Evolutionary conservation across 106 monocot species (phyloP).

Genomic region (Acorus gramineus): DNA sequence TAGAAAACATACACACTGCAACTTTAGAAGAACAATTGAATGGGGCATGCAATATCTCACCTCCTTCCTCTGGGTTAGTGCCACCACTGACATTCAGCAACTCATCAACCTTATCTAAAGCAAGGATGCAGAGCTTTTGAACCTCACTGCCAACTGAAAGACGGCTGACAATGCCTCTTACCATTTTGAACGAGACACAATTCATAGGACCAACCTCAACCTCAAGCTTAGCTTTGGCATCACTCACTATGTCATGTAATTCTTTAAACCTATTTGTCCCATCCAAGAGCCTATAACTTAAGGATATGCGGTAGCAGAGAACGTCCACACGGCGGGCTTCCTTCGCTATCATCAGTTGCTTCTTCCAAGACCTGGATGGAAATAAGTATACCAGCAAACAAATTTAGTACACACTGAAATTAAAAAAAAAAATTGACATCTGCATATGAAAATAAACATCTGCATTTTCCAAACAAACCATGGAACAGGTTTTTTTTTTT

Average conservation of each 20-base stretch:
- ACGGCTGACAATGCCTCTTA: conserved; percentile 84
- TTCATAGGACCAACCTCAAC: conserved; percentile 81
- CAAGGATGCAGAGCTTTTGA: conserved; percentile 66
- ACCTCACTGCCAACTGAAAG: conserved; percentile 66
- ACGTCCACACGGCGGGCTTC: conserved; percentile 86
- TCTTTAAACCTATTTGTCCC: conserved; percentile 65
- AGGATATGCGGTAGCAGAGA: conserved; percentile 65
- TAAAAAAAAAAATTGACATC: neutral
- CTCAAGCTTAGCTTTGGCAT: conserved; percentile 71
- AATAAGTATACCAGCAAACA: neutral
- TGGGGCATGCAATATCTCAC: conserved; percentile 4
- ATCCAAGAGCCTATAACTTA: conserved; percentile 67
- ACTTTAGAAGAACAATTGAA: no score
- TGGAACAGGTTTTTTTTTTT: no score
- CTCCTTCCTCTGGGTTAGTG: conserved; percentile 20
- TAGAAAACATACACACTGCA: no score
- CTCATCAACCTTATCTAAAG: conserved; percentile 57
- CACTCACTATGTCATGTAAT: conserved; percentile 52
- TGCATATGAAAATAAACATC: neutral
- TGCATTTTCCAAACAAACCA: no score
- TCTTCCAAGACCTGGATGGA: conserved; percentile 62
- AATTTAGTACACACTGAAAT: no score
- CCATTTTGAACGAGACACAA: conserved; percentile 74
- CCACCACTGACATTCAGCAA: conserved; percentile 24
- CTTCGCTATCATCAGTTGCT: conserved; percentile 71